Evolutionary conservation across 768 basidiomycete species (phyloP), one percentile per base, ranked within the genome.

Genomic region (Ephemerocybe angulata): DNA sequence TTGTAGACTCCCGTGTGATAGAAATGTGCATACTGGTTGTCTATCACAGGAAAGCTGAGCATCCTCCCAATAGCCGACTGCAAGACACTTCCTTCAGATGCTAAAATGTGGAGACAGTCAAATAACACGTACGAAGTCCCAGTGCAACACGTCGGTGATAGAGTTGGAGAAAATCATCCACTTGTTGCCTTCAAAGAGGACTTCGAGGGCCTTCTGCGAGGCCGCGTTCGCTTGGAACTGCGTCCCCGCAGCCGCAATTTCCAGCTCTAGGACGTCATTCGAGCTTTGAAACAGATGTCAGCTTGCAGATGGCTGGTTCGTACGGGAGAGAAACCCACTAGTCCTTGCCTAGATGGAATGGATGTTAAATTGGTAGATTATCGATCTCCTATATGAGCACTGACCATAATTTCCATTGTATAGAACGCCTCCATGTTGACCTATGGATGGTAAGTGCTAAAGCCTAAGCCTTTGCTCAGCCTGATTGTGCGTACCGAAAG

Each of bases 141-240:
- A 90, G 62, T 87, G 86, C 43, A 84, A 62, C 17, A 82, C 76
- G 3, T 74, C 68, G 1, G 86, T 86, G 25, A 76, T 47, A 10
- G 72, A 66, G 62, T 89, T 88, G 12, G 71, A 70, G 61, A 78
- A 85, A 25, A 87, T 82, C 85, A 88, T 87, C 87, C 87, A 90
- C 42, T 72, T 70, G 56, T 83, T 73, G 0, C 81, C 87, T 29
- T 81, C 74, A 54, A 88, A 74, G 4, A 86, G 68, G 12, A 75
- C 79, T 8, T 75, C 77, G 47, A 88, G 78, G 0, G 85, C 85
- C 25, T 61, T 54, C 58, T 75, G 70, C 12, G 78, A 71, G 12
- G 63, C 65, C 5, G 68, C 52, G 12, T 66, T 67, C 2, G 83
- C 86, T 35, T 74, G 72, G 62, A 80, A 87, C 29, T 72, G 69